A percentile compares a stretch with the other conserved stretches of the same genome.
These are phyloP conservation scores for Dactylellina haptotyla DNA, from an alignment of 2,329 filamentous ascomycete genomes.

Conservation along the genomic window DNA sequence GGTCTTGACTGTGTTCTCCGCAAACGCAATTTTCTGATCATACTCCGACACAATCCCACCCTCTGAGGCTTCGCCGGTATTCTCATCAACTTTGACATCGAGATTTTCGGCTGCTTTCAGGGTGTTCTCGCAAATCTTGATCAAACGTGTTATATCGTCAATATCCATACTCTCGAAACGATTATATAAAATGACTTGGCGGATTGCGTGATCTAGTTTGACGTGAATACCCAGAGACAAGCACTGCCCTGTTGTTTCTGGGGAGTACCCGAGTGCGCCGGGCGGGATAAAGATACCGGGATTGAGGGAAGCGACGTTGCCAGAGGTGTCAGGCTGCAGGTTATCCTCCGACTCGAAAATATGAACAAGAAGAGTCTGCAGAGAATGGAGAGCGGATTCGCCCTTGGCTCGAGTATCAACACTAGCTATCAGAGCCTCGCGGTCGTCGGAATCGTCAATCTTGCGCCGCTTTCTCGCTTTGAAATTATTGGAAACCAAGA, in stretches of 20 bases:
- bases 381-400: slow-evolving; percentile 75
- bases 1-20: slow-evolving; percentile 79
- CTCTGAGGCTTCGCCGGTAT: slow-evolving; percentile 73
- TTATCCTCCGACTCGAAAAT: slow-evolving; percentile 82
- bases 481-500: slow-evolving; percentile 17
- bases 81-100: slow-evolving; percentile 75
- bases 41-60: slow-evolving; percentile 63
- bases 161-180: slow-evolving; percentile 77
- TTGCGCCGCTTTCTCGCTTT: slow-evolving; percentile 58
- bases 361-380: slow-evolving; percentile 75
- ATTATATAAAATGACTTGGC: slow-evolving; percentile 75
- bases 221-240: slow-evolving; percentile 75
- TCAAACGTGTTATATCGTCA: slow-evolving; percentile 77
- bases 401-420: slow-evolving; percentile 84
- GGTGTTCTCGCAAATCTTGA: slow-evolving; percentile 80
- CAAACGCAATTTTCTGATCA: slow-evolving; percentile 73
- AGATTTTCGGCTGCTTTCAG: slow-evolving; percentile 74
- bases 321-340: slow-evolving; percentile 68
- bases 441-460: slow-evolving; percentile 68
- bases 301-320: slow-evolving; percentile 62
- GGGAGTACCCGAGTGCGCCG: slow-evolving; percentile 69
- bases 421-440: slow-evolving; percentile 70
- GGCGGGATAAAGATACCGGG: slow-evolving; percentile 69
- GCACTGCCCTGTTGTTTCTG: slow-evolving; percentile 61
- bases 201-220: slow-evolving; percentile 77